phyloP scores from a whole-genome alignment of 345 rosid genomes.

The Nephelium lappaceum region DNA sequence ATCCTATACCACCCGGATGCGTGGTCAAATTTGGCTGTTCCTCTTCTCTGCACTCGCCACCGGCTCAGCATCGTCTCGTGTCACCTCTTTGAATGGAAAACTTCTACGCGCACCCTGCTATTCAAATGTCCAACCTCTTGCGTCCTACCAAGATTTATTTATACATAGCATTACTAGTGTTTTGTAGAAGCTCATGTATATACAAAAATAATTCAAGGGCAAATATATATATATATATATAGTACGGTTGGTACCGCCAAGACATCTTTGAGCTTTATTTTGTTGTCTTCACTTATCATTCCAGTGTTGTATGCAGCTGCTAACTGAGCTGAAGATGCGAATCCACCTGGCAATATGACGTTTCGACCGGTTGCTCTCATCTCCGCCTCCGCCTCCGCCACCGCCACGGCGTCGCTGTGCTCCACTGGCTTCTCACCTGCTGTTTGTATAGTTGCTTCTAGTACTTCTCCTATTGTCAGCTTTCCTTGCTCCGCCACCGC shows the following conservation, averaged over 20 bases:
- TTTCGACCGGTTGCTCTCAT: slow-evolving; percentile 20
- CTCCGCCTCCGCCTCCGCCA: slow-evolving; percentile 26
- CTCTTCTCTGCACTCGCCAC: slow-evolving; percentile 37
- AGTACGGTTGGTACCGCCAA: slow-evolving; percentile 14
- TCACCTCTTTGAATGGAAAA: slow-evolving; percentile 33
- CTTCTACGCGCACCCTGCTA: slow-evolving; percentile 32
- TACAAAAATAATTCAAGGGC: too few species aligned
- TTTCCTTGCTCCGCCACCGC: not conserved
- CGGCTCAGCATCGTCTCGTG: slow-evolving; percentile 29
- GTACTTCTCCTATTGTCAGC: slow-evolving; percentile 29
- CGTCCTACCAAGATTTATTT: not conserved
- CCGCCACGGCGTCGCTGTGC: slow-evolving; percentile 29
- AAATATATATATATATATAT: not conserved
- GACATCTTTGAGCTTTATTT: slow-evolving; percentile 30
- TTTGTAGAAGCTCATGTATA: too few species aligned
- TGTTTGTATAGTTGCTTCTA: slow-evolving; percentile 26
- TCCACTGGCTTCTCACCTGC: slow-evolving; percentile 31
- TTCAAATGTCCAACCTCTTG: not conserved
- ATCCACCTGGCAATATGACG: slow-evolving; percentile 19
- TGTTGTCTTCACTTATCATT: slow-evolving; percentile 17
- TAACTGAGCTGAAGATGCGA: slow-evolving; percentile 33
- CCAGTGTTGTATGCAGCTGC: slow-evolving; percentile 30
- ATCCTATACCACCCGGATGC: slow-evolving; percentile 42
- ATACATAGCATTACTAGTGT: not conserved
- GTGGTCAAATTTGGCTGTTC: slow-evolving; percentile 17